A percentile compares a stretch with the other conserved stretches of the same genome.
Conservation (phyloP, 2,329 filamentous ascomycete genomes). For the Fusarium siculi region DNA sequence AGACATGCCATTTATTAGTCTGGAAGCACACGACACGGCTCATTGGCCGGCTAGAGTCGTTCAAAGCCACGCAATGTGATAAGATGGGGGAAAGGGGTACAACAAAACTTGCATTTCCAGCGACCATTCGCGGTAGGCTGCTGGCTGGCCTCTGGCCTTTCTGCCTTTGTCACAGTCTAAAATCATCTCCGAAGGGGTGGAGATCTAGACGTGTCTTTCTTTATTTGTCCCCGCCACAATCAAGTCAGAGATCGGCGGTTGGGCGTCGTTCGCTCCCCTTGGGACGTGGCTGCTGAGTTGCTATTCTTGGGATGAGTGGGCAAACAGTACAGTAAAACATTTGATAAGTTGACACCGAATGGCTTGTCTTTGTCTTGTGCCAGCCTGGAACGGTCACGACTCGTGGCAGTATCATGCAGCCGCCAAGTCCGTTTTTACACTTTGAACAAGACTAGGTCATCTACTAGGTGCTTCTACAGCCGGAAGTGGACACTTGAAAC, state of each 20-base stretch:
- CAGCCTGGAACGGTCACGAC: constrained; percentile 10
- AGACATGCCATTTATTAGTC: constrained; percentile 14
- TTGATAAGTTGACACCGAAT: not conserved
- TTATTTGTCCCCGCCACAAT: constrained; percentile 23
- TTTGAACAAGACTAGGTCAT: not conserved
- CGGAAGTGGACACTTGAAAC: constrained; percentile 28
- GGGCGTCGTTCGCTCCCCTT: constrained; percentile 8
- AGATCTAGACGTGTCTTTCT: constrained; percentile 22
- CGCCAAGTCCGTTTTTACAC: not conserved
- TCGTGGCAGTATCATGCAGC: not conserved
- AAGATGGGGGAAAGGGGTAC: constrained; percentile 6
- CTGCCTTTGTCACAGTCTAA: constrained; percentile 7
- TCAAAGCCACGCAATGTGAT: constrained; percentile 20
- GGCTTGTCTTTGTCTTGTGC: constrained; percentile 12
- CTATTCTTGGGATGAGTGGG: constrained; percentile 30
- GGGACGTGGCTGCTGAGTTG: constrained; percentile 20
- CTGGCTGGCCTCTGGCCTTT: not conserved
- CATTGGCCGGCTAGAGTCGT: constrained; percentile 2
- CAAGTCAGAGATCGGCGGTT: constrained; percentile 28
- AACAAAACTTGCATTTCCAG: not conserved
- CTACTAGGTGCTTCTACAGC: constrained; percentile 9
- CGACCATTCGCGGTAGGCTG: not conserved
- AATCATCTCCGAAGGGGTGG: constrained; percentile 12
- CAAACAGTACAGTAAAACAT: not conserved
- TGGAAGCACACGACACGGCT: constrained; percentile 2